phyloP scores from a whole-genome alignment of 805 yeast genomes.

The Lachancea sp. region DNA sequence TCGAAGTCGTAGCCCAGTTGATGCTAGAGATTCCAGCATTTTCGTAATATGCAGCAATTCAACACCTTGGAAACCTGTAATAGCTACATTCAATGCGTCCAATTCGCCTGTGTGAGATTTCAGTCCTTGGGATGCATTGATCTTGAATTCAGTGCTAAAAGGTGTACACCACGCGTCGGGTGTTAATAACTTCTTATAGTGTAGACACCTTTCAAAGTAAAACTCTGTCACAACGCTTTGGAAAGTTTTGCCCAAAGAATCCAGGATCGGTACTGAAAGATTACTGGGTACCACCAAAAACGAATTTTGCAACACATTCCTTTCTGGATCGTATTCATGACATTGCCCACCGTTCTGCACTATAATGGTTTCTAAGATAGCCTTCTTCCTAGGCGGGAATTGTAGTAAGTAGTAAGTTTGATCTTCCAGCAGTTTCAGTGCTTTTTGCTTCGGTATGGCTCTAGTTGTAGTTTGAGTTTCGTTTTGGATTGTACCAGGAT shows the following conservation, averaged over 20 bases:
- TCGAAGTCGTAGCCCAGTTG: slow-evolving; percentile 22
- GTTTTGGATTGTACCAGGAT: not conserved
- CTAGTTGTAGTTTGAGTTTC: not conserved
- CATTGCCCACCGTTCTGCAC: slow-evolving; percentile 21
- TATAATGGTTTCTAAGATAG: slow-evolving; percentile 22
- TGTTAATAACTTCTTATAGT: slow-evolving; percentile 40
- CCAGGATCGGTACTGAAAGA: not conserved
- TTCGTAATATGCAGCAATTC: slow-evolving; percentile 66
- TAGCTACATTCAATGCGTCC: slow-evolving; percentile 35
- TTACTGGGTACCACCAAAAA: slow-evolving; percentile 23
- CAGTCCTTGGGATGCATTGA: slow-evolving; percentile 21
- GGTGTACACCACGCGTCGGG: slow-evolving; percentile 65
- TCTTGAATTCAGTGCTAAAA: slow-evolving; percentile 30
- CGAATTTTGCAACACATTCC: slow-evolving; percentile 1
- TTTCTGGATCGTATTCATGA: slow-evolving; percentile 1
- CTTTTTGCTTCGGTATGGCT: not conserved
- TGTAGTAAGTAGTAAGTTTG: slow-evolving; percentile 13
- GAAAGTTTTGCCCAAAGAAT: slow-evolving; percentile 4
- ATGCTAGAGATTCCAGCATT: slow-evolving; percentile 48
- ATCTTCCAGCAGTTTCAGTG: slow-evolving; percentile 12
- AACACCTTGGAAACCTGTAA: slow-evolving; percentile 73
- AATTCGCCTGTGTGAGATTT: not conserved
- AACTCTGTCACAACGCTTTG: slow-evolving; percentile 59
- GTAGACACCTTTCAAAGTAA: slow-evolving; percentile 69
- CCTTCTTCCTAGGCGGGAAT: slow-evolving; percentile 17